Evolutionary conservation across 495 filamentous ascomycete species (phyloP).

Genomic region (Parachaetomium inaequale): DNA sequence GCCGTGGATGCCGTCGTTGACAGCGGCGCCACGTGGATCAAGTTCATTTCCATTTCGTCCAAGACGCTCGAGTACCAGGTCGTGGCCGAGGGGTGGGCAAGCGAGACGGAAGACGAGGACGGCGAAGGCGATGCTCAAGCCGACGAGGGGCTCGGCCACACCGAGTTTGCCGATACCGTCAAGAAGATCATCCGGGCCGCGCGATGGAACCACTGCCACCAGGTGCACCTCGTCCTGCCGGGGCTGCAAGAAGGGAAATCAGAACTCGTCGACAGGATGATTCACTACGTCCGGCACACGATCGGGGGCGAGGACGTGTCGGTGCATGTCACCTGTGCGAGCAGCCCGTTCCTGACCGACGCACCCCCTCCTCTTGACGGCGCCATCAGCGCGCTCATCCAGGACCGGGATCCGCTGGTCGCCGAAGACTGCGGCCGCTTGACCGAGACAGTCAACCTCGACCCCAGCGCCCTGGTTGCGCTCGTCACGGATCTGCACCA

Average conservation of each 20-base stretch:
- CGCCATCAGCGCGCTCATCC: constrained; percentile 25
- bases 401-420: constrained; percentile 23
- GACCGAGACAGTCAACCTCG: constrained; percentile 38
- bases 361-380: constrained; percentile 18
- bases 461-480: constrained; percentile 40
- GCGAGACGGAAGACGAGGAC: constrained; percentile 22
- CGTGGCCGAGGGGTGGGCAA: constrained; percentile 31
- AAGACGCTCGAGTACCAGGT: constrained; percentile 32
- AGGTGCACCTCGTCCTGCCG: constrained; percentile 28
- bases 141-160: constrained; percentile 23
- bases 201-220: constrained; percentile 35
- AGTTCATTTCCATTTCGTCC: constrained; percentile 30
- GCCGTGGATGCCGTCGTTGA: constrained; percentile 33
- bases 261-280: constrained; percentile 26
- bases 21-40: constrained; percentile 34
- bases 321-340: constrained; percentile 29
- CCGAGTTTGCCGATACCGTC: constrained; percentile 30
- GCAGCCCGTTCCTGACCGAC: constrained; percentile 23
- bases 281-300: constrained; percentile 21
- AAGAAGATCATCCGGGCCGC: constrained; percentile 30
- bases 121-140: constrained; percentile 5
- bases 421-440: constrained; percentile 29
- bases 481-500: constrained; percentile 43
- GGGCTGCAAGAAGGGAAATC: constrained; percentile 29
- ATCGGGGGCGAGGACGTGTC: constrained; percentile 23